Evolutionary conservation across 2,329 filamentous ascomycete genomes (phyloP), one percentile per base, ranked within the genome.

Genomic region (Aspergillus pseudonomiae): DNA sequence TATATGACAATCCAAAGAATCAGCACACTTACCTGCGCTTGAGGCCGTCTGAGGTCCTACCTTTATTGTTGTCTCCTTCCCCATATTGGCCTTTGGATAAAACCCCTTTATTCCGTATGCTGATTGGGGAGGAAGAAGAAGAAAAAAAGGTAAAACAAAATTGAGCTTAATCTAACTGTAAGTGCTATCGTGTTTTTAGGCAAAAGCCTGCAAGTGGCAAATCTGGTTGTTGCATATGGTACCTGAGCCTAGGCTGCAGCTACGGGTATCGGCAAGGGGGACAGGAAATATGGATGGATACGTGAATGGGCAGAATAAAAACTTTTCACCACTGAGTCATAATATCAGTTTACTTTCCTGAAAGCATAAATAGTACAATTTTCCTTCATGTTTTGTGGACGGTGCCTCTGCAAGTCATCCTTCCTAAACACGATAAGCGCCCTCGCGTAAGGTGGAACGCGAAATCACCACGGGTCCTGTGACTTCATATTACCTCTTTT

Each of bases 371-470:
- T 9, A 52, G 28, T 32, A n/a, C 48, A 32, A 3, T 21, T 32
- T 3, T 32, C 10, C 21, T 12, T n/a, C 39, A 19, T n/a, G 39
- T 41, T 4, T 34, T 32, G 28, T 52, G 48, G 28, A 12, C 24
- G n/a, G 28, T 52, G 9, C 28, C 46, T 52, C 9, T 52, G 10
- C 28, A 58, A 32, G 24, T 58, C 34, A 57, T 28, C 46, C 34
- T 36, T 41, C 39, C 26, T 32, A 19, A 52, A 32, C 48, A 52
- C 48, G 56, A 59, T 65, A 62, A 66, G 65, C 48, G 16, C 1
- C 28, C 28, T 68, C 76, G 76, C 76, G 77, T 78, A 71, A 78
- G 78, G 75, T 78, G 75, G 71, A 78, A 79, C 77, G 74, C 77
- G 77, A 79, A 77, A 77, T 67, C 69, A 68, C 64, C 76, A 71